Evolutionary conservation across 129 eudicot genomes (phyloP).

Genomic region (Flaveria linearis): DNA sequence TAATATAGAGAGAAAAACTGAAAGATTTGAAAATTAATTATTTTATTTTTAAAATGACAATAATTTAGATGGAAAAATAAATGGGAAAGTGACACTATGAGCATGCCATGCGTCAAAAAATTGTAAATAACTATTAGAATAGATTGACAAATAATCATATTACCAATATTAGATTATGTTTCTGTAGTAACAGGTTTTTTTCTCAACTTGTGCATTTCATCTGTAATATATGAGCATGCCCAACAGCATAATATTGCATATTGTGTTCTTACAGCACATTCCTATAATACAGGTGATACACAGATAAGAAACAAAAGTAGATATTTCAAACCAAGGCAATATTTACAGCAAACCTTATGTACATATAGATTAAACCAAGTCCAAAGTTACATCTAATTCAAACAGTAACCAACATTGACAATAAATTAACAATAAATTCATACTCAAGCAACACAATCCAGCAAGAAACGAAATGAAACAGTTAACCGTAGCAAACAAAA

Average conservation of each 20-base stretch:
- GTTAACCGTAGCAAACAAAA: neutral
- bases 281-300: neutral
- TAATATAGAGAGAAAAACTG: too few species aligned
- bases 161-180: neutral
- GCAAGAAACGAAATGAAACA: neutral
- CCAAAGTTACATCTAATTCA: slow-evolving; percentile 10
- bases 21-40: too few species aligned
- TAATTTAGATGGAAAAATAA: too few species aligned
- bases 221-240: neutral
- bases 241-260: neutral
- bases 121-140: too few species aligned
- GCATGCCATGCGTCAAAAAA: too few species aligned
- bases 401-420: neutral
- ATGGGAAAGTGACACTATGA: too few species aligned
- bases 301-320: too few species aligned
- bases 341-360: slow-evolving; percentile 10
- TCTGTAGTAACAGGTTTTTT: neutral
- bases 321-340: slow-evolving; percentile 10
- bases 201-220: neutral
- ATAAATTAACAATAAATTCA: neutral
- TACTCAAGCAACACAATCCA: slow-evolving; percentile 8
- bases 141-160: too few species aligned
- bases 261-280: too few species aligned
- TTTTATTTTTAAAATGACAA: too few species aligned
- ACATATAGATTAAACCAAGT: slow-evolving; percentile 4